Evolutionary conservation across 73 alveolate genomes (phyloP).

Genomic region (Paramecium caudatum): DNA sequence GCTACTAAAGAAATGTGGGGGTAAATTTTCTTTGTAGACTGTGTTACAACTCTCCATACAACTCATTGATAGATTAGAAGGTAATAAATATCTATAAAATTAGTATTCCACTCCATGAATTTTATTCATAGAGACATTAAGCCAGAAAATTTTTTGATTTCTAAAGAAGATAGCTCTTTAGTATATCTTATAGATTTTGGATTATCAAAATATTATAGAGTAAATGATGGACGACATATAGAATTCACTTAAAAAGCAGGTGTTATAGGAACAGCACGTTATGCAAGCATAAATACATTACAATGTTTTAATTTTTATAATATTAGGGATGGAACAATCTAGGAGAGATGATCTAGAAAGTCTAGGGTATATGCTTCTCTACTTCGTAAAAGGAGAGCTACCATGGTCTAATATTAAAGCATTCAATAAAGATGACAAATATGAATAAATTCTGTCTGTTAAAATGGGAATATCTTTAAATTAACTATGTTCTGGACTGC

Average conservation of each 20-base stretch:
- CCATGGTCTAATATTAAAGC: slow-evolving; percentile 83
- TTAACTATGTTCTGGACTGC: slow-evolving; percentile 82
- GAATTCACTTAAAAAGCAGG: slow-evolving; percentile 80
- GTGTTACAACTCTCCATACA: slow-evolving; percentile 64
- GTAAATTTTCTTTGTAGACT: slow-evolving; percentile 68
- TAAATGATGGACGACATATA: slow-evolving; percentile 84
- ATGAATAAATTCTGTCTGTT: slow-evolving; percentile 78
- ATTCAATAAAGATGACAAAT: slow-evolving; percentile 78
- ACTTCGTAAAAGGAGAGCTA: slow-evolving; percentile 81
- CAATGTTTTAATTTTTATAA: not conserved
- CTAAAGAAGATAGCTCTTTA: slow-evolving; percentile 81
- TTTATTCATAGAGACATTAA: slow-evolving; percentile 90
- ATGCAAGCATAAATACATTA: slow-evolving; percentile 81
- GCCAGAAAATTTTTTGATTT: slow-evolving; percentile 90
- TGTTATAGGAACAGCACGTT: slow-evolving; percentile 90
- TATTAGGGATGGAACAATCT: slow-evolving; percentile 82
- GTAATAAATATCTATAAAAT: not conserved
- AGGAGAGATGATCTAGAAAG: slow-evolving; percentile 91
- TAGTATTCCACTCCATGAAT: slow-evolving; percentile 80
- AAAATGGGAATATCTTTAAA: slow-evolving; percentile 80
- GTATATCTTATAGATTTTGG: slow-evolving; percentile 95
- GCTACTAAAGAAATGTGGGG: slow-evolving; percentile 83
- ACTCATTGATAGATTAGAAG: slow-evolving; percentile 70
- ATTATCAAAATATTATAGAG: slow-evolving; percentile 90
- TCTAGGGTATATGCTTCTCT: slow-evolving; percentile 84